phyloP scores from a whole-genome alignment of 306 rosid genomes.

The Castanea mollissima region DNA sequence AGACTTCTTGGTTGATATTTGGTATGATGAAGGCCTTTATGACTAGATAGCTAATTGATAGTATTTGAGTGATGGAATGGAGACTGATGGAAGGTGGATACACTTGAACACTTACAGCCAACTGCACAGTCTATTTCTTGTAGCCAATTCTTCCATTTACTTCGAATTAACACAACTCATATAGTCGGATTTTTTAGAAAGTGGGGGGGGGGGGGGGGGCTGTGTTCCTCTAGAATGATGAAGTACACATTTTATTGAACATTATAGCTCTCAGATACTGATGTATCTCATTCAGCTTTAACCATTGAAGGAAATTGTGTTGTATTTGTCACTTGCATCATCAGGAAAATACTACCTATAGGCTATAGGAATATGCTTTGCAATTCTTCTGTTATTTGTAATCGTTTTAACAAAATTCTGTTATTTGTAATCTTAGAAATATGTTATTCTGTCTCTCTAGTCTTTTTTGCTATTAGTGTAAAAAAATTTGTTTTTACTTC shows the following conservation, averaged over 20 bases:
- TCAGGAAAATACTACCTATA: background rate
- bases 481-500: too few species aligned
- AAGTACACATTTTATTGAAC: background rate
- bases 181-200: background rate
- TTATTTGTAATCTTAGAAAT: background rate
- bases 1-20: conserved; percentile 91
- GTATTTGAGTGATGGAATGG: background rate
- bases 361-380: background rate
- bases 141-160: conserved; percentile 14
- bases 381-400: background rate
- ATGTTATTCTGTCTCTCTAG: background rate
- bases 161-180: background rate
- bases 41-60: conserved; percentile 41
- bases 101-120: background rate
- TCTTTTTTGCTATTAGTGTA: too few species aligned
- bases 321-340: background rate
- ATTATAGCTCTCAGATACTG: background rate
- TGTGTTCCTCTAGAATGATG: background rate
- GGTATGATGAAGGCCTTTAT: conserved; percentile 77
- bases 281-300: background rate
- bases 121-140: conserved; percentile 8
- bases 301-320: background rate
- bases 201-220: too few species aligned
- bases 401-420: background rate
- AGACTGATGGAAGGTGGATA: background rate